phyloP scores from a whole-genome alignment of 2,329 filamentous ascomycete species.

The Paraphoma sp. region DNA sequence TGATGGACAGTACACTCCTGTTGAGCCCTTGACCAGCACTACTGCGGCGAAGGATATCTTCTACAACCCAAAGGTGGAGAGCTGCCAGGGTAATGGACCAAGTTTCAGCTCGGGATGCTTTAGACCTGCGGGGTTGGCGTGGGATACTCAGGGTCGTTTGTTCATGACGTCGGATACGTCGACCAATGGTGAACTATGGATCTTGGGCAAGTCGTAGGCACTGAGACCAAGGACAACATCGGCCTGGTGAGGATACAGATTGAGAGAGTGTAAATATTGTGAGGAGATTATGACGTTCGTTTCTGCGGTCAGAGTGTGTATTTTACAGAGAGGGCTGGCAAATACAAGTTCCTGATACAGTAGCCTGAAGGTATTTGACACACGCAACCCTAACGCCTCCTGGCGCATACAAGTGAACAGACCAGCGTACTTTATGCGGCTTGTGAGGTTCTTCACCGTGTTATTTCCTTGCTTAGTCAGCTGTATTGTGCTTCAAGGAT shows the following conservation, averaged over 20 bases:
- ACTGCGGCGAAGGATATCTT: slow-evolving; percentile 62
- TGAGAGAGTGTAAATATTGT: background rate
- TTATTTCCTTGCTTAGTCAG: no score
- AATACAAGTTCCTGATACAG: no score
- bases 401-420: no score
- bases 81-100: slow-evolving; percentile 56
- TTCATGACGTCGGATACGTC: slow-evolving; percentile 58
- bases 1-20: slow-evolving; percentile 49
- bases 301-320: background rate
- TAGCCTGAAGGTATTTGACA: no score
- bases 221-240: no score
- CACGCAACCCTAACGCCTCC: no score
- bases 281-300: background rate
- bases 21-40: slow-evolving; percentile 54
- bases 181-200: slow-evolving; percentile 38
- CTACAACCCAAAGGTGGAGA: slow-evolving; percentile 58
- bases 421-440: no score
- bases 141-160: slow-evolving; percentile 58
- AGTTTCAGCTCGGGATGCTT: slow-evolving; percentile 58
- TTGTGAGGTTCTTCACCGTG: no score
- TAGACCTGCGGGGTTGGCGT: slow-evolving; percentile 65
- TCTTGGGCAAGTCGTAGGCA: slow-evolving; percentile 40
- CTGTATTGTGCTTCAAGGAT: no score
- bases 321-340: no score
- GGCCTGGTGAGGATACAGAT: no score